These are phyloP conservation scores for Emergomyces africanus DNA, from an alignment of 2,329 filamentous ascomycete species.

Conservation along the genomic window DNA sequence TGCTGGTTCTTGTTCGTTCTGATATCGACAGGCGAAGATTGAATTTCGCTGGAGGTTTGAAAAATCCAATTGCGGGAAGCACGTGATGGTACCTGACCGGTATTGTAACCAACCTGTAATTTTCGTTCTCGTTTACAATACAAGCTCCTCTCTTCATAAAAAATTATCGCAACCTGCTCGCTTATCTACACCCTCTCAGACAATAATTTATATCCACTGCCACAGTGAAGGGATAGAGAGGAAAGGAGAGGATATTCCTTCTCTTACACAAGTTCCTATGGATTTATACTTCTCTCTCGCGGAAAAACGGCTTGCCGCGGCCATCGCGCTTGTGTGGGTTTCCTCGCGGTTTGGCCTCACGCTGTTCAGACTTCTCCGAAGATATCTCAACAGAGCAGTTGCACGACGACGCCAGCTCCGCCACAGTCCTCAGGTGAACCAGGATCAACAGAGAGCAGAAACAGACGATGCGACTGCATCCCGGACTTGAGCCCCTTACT, in stretches of 20 bases:
- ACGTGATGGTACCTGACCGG: neutral
- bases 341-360: conserved; percentile 4
- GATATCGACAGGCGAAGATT: neutral
- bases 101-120: neutral
- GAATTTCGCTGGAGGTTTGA: neutral
- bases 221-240: neutral
- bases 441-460: neutral
- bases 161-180: no score
- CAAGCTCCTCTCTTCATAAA: no score
- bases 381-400: conserved; percentile 4
- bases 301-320: conserved; percentile 9
- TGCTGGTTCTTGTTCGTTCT: neutral
- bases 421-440: neutral
- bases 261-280: neutral
- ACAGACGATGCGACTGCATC: neutral
- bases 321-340: conserved; percentile 7
- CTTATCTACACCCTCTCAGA: no score
- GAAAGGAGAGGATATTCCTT: neutral
- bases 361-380: neutral
- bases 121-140: neutral
- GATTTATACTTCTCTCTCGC: conserved; percentile 10
- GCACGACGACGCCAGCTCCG: neutral
- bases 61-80: neutral
- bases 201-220: neutral
- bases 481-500: neutral